These are phyloP conservation scores for Beauveria brongniartii DNA, from an alignment of 2,329 filamentous ascomycete genomes.

Conservation along the genomic window DNA sequence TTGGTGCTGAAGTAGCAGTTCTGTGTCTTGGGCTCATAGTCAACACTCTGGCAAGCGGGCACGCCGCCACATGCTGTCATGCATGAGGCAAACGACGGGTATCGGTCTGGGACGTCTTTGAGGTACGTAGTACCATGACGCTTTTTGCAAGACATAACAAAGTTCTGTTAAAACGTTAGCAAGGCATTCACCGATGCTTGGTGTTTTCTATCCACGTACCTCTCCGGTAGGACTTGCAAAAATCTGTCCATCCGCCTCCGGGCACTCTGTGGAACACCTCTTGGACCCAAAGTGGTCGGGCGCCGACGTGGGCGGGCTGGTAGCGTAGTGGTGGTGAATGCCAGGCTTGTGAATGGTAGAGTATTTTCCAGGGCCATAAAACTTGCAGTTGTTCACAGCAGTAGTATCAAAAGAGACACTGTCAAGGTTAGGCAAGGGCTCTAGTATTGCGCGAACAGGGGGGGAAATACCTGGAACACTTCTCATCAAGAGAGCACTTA, in stretches of 20 bases:
- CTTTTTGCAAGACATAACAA: conserved; percentile 13
- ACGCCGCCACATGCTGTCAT: conserved; percentile 11
- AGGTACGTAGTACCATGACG: conserved; percentile 14
- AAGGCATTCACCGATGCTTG: not conserved
- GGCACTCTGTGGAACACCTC: conserved; percentile 14
- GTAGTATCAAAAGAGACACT: conserved; percentile 4
- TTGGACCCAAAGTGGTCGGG: conserved; percentile 9
- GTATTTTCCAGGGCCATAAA: conserved; percentile 13
- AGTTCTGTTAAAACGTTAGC: conserved; percentile 7
- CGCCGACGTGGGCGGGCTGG: conserved; percentile 10
- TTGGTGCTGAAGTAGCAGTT: conserved; percentile 13
- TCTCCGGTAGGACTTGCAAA: conserved; percentile 7
- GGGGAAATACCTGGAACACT: conserved; percentile 12
- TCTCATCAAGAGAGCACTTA: conserved; percentile 12
- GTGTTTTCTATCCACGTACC: not conserved
- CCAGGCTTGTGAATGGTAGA: conserved; percentile 1
- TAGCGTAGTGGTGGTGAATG: conserved; percentile 11
- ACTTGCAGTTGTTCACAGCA: conserved; percentile 12
- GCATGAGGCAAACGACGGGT: conserved; percentile 8
- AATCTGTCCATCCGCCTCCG: conserved; percentile 12
- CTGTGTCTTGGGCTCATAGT: conserved; percentile 14
- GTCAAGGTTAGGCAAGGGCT: not conserved
- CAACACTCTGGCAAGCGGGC: conserved; percentile 14
- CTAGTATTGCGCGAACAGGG: not conserved
- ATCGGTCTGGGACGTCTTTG: conserved; percentile 1